Evolutionary conservation across 139 green algal species (phyloP).

Genomic region (Chlamydomonas incerta): DNA sequence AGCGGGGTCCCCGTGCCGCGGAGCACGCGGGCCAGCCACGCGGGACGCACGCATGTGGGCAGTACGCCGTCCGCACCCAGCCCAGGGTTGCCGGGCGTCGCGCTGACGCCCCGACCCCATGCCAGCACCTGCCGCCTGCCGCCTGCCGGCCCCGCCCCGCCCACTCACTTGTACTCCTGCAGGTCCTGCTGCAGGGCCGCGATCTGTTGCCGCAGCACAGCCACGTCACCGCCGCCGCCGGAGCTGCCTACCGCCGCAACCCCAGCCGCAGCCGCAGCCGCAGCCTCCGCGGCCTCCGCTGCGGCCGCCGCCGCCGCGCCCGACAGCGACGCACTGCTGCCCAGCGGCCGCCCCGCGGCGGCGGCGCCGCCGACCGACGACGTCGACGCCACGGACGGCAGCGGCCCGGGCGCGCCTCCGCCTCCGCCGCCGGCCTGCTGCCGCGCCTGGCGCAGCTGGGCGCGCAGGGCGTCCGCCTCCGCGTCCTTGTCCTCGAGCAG

Average conservation of each 20-base stretch:
- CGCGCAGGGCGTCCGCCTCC: slow-evolving; percentile 45
- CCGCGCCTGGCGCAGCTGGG: slow-evolving; percentile 41
- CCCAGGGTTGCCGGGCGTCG: too few species aligned
- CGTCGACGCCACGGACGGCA: neutral
- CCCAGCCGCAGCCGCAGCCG: neutral
- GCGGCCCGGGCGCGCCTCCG: neutral
- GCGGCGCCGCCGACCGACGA: neutral
- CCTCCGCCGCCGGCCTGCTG: neutral
- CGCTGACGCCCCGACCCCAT: too few species aligned
- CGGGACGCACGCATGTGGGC: too few species aligned
- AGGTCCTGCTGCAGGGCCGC: neutral
- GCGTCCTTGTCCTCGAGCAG: slow-evolving; percentile 62
- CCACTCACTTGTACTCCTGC: slow-evolving; percentile 32
- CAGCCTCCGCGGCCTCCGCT: neutral
- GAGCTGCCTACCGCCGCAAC: neutral
- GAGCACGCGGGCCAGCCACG: too few species aligned
- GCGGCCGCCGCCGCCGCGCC: neutral
- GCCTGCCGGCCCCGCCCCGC: neutral
- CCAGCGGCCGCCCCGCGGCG: neutral
- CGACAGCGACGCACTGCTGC: neutral
- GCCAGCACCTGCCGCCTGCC: too few species aligned
- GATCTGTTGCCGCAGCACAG: neutral
- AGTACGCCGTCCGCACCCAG: too few species aligned
- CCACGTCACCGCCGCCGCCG: neutral
- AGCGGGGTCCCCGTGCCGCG: too few species aligned